Percentiles rank a stretch among this genome's conserved stretches.
Evolutionary conservation across 306 rosid species (phyloP).

Genomic region (Castanea sativa): DNA sequence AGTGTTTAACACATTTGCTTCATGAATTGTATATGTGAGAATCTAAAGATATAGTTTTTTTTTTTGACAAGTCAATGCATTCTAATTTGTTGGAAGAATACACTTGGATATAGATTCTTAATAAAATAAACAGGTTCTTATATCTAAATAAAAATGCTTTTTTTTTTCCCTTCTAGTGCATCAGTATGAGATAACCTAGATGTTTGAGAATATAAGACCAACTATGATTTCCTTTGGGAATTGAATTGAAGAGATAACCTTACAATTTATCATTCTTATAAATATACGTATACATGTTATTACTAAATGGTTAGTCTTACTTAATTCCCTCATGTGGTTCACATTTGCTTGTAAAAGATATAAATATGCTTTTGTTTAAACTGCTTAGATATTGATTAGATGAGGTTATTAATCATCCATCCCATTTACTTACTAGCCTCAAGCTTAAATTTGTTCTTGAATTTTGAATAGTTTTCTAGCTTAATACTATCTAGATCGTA

Average conservation of each 20-base stretch:
- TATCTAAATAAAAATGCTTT: not conserved
- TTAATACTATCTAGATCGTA: not conserved
- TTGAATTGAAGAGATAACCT: no score
- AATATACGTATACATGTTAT: not conserved
- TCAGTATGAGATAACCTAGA: not conserved
- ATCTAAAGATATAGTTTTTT: not conserved
- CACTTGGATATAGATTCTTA: not conserved
- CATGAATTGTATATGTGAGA: not conserved
- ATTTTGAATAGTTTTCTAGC: not conserved
- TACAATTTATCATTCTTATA: not conserved
- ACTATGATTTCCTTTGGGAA: not conserved
- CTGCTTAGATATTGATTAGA: not conserved
- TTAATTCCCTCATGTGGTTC: not conserved
- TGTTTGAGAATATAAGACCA: not conserved
- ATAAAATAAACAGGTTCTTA: not conserved
- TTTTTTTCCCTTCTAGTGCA: not conserved
- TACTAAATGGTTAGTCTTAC: not conserved
- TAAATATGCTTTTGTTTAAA: not conserved
- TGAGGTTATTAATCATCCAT: not conserved
- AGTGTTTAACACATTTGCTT: not conserved
- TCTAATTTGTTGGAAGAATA: not conserved
- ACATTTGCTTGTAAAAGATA: not conserved
- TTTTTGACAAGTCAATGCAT: not conserved
- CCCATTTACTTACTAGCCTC: not conserved
- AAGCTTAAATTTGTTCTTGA: not conserved